phyloP scores from a whole-genome alignment of 345 rosid species.

The Diplotaxis tenuifolia region DNA sequence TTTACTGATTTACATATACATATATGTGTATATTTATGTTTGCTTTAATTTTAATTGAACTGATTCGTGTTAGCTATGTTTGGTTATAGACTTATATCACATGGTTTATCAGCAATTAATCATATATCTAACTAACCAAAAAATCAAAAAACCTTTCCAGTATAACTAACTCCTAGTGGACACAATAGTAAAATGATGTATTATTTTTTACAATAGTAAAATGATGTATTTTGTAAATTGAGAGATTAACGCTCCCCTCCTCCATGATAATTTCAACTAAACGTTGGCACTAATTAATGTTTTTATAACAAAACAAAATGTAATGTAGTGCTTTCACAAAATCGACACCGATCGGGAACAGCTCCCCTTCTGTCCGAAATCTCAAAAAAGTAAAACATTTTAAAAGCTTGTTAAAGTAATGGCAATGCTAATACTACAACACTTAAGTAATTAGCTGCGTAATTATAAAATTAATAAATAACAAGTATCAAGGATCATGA shows the following conservation, averaged over 20 bases:
- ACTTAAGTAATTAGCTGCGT: slow-evolving; percentile 17
- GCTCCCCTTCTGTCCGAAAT: no score
- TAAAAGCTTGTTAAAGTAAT: background rate
- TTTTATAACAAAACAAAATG: no score
- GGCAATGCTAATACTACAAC: background rate
- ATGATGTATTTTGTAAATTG: background rate
- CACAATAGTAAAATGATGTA: background rate
- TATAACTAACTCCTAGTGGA: background rate
- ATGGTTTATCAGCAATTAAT: background rate
- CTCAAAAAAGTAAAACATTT: no score
- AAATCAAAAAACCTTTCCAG: background rate
- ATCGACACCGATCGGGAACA: no score
- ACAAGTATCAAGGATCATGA: slow-evolving; percentile 21
- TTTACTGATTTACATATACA: no score
- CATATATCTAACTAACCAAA: background rate
- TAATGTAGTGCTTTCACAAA: no score
- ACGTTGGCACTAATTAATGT: no score
- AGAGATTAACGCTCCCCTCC: background rate
- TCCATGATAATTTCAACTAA: background rate
- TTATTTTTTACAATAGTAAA: background rate
- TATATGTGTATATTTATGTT: background rate
- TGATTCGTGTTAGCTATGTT: background rate
- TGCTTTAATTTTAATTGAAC: background rate
- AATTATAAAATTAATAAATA: background rate
- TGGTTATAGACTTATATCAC: background rate